A percentile compares a stretch with the other conserved stretches of the same genome.
phyloP scores from a whole-genome alignment of 2,329 filamentous ascomycete genomes.

The Pestalotiopsis sp. region DNA sequence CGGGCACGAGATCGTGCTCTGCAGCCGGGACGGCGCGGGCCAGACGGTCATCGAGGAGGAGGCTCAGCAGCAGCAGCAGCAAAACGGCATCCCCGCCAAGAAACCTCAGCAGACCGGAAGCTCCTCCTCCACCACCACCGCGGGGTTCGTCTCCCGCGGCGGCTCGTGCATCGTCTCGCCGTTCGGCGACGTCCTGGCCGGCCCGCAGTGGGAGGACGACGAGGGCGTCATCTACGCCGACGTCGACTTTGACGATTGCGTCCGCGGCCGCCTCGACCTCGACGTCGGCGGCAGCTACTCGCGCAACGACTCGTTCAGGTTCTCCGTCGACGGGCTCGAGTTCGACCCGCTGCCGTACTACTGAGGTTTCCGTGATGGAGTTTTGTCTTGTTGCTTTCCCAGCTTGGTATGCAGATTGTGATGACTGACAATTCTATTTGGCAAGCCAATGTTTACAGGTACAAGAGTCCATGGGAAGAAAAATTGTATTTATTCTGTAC shows the following conservation, averaged over 20 bases:
- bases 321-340: conserved; percentile 60
- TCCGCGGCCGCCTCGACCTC: conserved; percentile 77
- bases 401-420: neutral
- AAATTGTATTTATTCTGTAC: neutral
- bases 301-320: conserved; percentile 63
- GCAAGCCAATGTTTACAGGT: neutral
- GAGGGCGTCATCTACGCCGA: conserved; percentile 69
- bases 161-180: conserved; percentile 84
- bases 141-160: conserved; percentile 59
- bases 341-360: conserved; percentile 58
- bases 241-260: conserved; percentile 86
- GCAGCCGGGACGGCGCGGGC: conserved; percentile 10
- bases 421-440: neutral
- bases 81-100: neutral
- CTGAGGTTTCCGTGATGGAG: neutral
- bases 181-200: conserved; percentile 75
- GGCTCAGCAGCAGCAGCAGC: conserved; percentile 17
- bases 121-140: too few relatives aligned
- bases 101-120: too few relatives aligned
- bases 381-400: too few relatives aligned
- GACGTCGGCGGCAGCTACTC: conserved; percentile 88
- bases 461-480: neutral
- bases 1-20: conserved; percentile 55
- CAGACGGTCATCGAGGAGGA: conserved; percentile 21
- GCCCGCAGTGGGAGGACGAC: conserved; percentile 82